These are phyloP conservation scores for Yarrowia porcina DNA, from an alignment of 805 yeast genomes.

Conservation along the genomic window DNA sequence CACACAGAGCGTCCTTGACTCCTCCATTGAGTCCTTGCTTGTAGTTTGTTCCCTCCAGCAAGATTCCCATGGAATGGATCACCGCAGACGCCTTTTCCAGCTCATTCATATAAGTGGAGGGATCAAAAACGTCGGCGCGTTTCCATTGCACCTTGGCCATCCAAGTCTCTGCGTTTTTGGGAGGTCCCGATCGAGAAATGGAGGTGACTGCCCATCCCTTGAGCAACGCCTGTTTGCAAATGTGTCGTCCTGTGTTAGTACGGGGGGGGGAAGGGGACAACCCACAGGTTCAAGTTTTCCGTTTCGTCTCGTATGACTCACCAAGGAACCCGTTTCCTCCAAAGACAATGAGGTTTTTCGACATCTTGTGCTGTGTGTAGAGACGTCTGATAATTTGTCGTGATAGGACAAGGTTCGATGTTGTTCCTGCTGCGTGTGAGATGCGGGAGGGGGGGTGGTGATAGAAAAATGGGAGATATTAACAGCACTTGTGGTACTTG, in stretches of 20 bases:
- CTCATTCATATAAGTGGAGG: constrained; percentile 51
- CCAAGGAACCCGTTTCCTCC: constrained; percentile 88
- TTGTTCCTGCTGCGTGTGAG: neutral
- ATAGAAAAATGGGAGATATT: no score
- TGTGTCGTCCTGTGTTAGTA: constrained; percentile 48
- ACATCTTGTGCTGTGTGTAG: constrained; percentile 6
- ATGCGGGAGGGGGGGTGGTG: neutral
- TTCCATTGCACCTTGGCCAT: constrained; percentile 59
- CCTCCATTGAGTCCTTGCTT: constrained; percentile 45
- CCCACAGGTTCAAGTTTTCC: no score
- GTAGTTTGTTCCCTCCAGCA: constrained; percentile 65
- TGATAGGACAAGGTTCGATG: neutral
- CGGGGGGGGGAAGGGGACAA: no score
- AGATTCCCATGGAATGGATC: constrained; percentile 78
- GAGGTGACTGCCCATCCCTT: constrained; percentile 67
- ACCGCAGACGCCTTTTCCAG: constrained; percentile 57
- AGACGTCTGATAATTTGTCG: neutral
- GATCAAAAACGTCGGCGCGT: constrained; percentile 64
- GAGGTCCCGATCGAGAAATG: constrained; percentile 31
- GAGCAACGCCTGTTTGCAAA: constrained; percentile 64
- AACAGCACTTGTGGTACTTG: no score
- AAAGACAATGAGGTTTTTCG: constrained; percentile 54
- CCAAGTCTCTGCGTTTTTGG: constrained; percentile 36
- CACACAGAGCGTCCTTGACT: constrained; percentile 24
- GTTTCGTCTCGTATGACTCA: no score